Percentiles rank a stretch among this genome's conserved stretches.
Evolutionary conservation across 345 rosid species (phyloP).

Genomic region (Cardamine chenopodiifolia): DNA sequence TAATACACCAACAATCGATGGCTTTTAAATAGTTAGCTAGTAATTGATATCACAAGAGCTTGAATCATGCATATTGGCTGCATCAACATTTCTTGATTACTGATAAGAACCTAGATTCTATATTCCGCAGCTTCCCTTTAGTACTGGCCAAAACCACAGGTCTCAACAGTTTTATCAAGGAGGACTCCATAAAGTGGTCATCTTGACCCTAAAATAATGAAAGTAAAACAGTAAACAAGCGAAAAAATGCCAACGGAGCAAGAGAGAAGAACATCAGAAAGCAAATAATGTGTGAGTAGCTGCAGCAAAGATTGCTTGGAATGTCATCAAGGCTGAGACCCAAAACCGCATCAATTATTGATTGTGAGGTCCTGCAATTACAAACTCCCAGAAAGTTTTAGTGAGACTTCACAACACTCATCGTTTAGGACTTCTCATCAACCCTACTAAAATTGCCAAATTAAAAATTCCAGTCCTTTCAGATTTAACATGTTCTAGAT

Average conservation of each 20-base stretch:
- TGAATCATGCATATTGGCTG: constrained; percentile 50
- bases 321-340: constrained; percentile 79
- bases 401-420: not conserved
- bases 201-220: constrained; percentile 70
- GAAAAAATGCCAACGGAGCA: not conserved
- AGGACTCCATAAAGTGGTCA: constrained; percentile 73
- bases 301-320: constrained; percentile 83
- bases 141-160: constrained; percentile 54
- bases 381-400: not conserved
- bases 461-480: not conserved
- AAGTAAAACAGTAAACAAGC: constrained; percentile 2
- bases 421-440: not conserved
- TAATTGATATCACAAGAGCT: constrained; percentile 51
- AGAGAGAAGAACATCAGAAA: not conserved
- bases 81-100: constrained; percentile 60
- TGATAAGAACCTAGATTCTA: constrained; percentile 76
- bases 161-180: constrained; percentile 71
- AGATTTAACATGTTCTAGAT: not conserved
- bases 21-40: not conserved
- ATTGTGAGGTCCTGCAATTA: constrained; percentile 68
- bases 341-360: constrained; percentile 76
- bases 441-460: too few relatives aligned
- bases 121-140: constrained; percentile 55
- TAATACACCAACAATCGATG: not conserved
- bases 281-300: constrained; percentile 27